Base-by-base conservation (phyloP, 768 basidiomycete genomes). In the Pleurotus pulmonarius region DNA sequence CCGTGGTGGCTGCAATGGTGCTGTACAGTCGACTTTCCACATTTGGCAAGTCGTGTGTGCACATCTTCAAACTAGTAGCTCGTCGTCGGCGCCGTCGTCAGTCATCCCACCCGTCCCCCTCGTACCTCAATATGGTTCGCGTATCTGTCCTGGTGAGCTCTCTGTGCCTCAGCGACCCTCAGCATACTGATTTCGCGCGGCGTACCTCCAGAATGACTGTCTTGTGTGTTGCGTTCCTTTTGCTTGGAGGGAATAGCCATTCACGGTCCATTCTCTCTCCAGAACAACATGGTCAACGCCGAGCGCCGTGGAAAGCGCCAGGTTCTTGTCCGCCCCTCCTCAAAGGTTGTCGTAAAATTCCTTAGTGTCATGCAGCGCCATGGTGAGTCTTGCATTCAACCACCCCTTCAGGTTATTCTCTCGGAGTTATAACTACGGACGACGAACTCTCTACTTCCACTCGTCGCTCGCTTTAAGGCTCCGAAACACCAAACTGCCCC, bases 251-350 rank as follows among this genome's bases (percentile, higher is more conserved):
- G 53, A 56, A 34, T 34, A 34, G 39, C 9, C 20, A 15, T 24
- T 12, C 46, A 53, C 61, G 51, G 61, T 52, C 58, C 58, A 34
- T 18, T 51, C 20, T 58, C 18, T 6, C 20, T 39, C 6, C 58
- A 89, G 85, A 98, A 96, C 86, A 96, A 92, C 85, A 97, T 98
- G 64, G 93, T 97, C 87, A 99, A 99, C 65, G 97, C 97, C 69
- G 97, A 98, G 82, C 93, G 94, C 71, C 92, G 94, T 69, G 97
- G 97, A 69, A 99, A 99, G 82, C 93, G 97, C 68, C 97, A 99
- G 79, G 97, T 99, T 60, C 88, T 99, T 66, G 85, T 99, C 74
- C 87, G 96, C 49, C 97, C 97, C 56, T 93, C 91, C 3, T 96
- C 94, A 63, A 99, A 99, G 79, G 97, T 99, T 72, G 85, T 98